phyloP scores from a whole-genome alignment of 441 rosid genomes.

The Syzygium malaccense region DNA sequence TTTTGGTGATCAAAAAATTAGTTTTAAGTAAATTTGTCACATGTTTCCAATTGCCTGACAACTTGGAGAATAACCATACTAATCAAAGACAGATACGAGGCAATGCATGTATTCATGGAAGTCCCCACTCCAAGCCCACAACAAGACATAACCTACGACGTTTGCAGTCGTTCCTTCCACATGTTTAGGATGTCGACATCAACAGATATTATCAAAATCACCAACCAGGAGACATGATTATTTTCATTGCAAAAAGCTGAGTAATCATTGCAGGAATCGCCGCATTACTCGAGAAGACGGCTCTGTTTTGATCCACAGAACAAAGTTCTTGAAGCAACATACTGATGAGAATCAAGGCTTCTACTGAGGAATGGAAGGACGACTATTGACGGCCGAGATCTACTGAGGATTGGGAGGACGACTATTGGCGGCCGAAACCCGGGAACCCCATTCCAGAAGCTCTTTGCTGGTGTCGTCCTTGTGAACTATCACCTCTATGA shows the following conservation, averaged over 20 bases:
- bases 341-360: not conserved
- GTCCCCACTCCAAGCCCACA: not conserved
- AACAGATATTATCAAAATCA: not conserved
- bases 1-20: no score
- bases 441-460: constrained; percentile 83
- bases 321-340: not conserved
- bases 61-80: no score
- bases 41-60: no score
- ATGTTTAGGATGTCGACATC: not conserved
- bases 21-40: no score
- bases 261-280: not conserved
- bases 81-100: no score
- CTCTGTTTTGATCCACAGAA: not conserved
- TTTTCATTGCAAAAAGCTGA: not conserved
- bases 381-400: constrained; percentile 63
- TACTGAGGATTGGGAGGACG: constrained; percentile 85
- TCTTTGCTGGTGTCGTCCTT: constrained; percentile 95
- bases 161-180: not conserved
- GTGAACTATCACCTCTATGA: constrained; percentile 82
- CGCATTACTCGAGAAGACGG: not conserved
- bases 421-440: constrained; percentile 72
- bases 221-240: not conserved
- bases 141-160: not conserved
- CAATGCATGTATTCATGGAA: no score
- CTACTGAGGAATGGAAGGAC: constrained; percentile 79